Base-by-base conservation (phyloP, 2,329 filamentous ascomycete genomes). In the Aspergillus neotritici region DNA sequence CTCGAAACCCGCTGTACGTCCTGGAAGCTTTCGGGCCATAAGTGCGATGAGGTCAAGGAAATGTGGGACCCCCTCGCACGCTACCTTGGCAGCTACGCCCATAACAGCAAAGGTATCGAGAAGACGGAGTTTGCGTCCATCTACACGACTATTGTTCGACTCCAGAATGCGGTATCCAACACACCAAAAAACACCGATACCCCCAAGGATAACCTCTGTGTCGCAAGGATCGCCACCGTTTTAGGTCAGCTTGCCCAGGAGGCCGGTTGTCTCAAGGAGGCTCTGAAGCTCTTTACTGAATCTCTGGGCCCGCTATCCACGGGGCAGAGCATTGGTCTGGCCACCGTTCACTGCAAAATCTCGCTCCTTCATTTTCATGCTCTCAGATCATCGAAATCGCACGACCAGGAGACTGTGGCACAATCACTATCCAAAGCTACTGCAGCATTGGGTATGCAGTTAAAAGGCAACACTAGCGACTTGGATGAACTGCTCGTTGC, bases 401-500 rank as follows among this genome's bases (percentile, higher is more conserved):
- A 53, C 11, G 28, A 52, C 6, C 43, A 49, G 17, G 37, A 44
- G 8, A 46, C 49, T 15, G 47, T 60, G 1, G 47, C 58, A 4
- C 47, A 53, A 14, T 60, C 60, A 9, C 52, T 67, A 5, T 50
- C 54, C 15, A 61, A 67, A 39, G 67, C 66, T 2, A 63, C 61
- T 4, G 48, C 51, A 17, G 54, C 61, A 9, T 48, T 72, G 29
- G 62, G 58, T 12, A 51, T 65, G 25, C 61, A 64, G 17, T 45
- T 70, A 8, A 65, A 64, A 46, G 70, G 69, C 4, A 70, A 58
- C 21, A 44, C 60, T 8, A 55, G 50, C 32, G 69, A 71, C 29
- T 47, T 72, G n/a, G 70, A 72, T 44, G 68, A 71, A 29, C 52
- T 72, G 4, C 51, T 72, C 11, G 55, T 71, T 34, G 67, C 69